Conservation (phyloP, 768 basidiomycete genomes). For the Mycena alexandri region DNA sequence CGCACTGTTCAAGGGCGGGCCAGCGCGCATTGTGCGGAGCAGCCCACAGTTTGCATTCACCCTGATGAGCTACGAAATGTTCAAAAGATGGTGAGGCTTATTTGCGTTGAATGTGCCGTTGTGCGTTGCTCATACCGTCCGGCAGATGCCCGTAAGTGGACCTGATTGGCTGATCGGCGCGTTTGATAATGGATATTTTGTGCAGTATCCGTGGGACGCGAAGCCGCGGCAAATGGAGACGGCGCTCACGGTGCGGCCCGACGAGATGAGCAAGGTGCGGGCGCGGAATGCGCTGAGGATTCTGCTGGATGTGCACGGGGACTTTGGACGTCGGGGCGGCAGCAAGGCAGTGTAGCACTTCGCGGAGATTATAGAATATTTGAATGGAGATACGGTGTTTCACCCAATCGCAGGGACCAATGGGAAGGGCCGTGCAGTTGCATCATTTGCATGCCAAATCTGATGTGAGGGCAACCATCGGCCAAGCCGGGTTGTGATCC, state of each 20-base stretch:
- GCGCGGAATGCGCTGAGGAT: constrained; percentile 97
- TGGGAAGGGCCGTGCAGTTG: not conserved
- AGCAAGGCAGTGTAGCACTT: constrained; percentile 39
- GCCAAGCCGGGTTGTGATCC: constrained; percentile 34
- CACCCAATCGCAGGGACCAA: constrained; percentile 33
- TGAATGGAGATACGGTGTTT: constrained; percentile 2
- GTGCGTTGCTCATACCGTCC: constrained; percentile 18
- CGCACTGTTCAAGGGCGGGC: constrained; percentile 93
- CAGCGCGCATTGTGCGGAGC: constrained; percentile 87
- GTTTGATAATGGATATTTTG: constrained; percentile 33
- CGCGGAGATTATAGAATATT: constrained; percentile 12
- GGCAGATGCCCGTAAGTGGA: constrained; percentile 62
- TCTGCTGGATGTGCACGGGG: constrained; percentile 89
- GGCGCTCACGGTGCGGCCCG: constrained; percentile 74
- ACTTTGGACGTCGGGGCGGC: constrained; percentile 76
- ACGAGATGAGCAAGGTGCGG: constrained; percentile 89
- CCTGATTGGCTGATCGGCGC: constrained; percentile 39
- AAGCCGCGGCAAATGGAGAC: constrained; percentile 77
- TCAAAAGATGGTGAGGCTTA: constrained; percentile 57
- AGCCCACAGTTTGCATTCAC: constrained; percentile 97
- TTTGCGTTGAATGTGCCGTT: constrained; percentile 5
- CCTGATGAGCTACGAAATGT: constrained; percentile 77
- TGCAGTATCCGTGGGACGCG: constrained; percentile 86
- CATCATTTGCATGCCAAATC: no score
- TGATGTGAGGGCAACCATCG: no score